Conservation (phyloP, 2,329 filamentous ascomycete genomes). For the Epichloe amarillans region DNA sequence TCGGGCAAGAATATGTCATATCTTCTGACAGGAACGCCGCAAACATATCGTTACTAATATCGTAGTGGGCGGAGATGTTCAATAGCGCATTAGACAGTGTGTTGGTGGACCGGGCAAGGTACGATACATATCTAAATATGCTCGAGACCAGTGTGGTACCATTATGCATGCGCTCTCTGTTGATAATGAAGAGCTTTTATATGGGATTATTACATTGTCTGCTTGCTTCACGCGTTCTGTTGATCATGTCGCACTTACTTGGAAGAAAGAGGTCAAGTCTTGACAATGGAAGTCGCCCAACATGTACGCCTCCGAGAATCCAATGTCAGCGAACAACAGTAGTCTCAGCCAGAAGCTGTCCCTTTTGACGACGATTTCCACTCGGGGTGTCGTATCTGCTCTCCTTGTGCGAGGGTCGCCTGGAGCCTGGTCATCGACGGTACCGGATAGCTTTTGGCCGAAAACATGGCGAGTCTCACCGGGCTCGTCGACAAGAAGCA, state of each 20-base stretch:
- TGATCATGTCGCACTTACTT: slow-evolving; percentile 26
- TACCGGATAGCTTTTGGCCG: slow-evolving; percentile 30
- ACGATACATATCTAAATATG: slow-evolving; percentile 42
- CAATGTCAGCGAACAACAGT: slow-evolving; percentile 60
- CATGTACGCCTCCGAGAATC: slow-evolving; percentile 63
- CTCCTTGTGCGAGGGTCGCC: slow-evolving; percentile 21
- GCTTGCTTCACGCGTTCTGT: not conserved
- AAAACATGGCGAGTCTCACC: slow-evolving; percentile 27
- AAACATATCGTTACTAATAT: slow-evolving; percentile 66
- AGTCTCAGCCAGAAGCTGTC: slow-evolving; percentile 60
- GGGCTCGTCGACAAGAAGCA: slow-evolving; percentile 34
- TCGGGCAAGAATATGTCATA: slow-evolving; percentile 64
- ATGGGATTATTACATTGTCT: not conserved
- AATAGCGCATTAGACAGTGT: slow-evolving; percentile 44
- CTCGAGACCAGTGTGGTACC: slow-evolving; percentile 49
- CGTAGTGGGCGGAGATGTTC: slow-evolving; percentile 61
- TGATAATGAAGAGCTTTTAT: slow-evolving; percentile 53
- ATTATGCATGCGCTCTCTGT: slow-evolving; percentile 50
- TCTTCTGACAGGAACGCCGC: slow-evolving; percentile 59
- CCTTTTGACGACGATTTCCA: slow-evolving; percentile 46
- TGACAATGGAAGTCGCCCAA: slow-evolving; percentile 54
- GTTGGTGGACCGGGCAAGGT: slow-evolving; percentile 43
- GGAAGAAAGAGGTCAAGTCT: slow-evolving; percentile 56
- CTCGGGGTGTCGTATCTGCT: slow-evolving; percentile 23
- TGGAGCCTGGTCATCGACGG: slow-evolving; percentile 22